phyloP scores from a whole-genome alignment of 176 grass and related monocot species.

The Coix lacrymajobi region DNA sequence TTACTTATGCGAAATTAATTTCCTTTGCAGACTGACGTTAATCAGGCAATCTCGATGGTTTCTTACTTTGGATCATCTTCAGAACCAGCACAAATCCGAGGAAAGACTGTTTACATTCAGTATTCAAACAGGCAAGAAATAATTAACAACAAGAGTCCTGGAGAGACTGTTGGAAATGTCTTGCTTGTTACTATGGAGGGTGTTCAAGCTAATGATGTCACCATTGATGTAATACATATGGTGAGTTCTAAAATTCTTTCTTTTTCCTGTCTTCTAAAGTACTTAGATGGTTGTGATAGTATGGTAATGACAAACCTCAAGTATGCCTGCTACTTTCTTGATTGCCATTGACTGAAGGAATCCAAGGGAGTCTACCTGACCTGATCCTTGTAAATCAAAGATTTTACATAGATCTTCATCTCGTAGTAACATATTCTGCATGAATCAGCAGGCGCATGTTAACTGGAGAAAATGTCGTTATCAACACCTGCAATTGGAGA shows the following conservation, averaged over 20 bases:
- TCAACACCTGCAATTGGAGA: constrained; percentile 95
- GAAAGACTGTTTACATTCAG: constrained; percentile 95
- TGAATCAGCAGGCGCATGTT: constrained; percentile 96
- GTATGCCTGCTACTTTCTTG: constrained; percentile 15
- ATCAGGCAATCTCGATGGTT: constrained; percentile 99
- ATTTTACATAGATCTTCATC: constrained; percentile 63
- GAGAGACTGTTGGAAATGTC: constrained; percentile 87
- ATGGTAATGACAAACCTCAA: constrained; percentile 18
- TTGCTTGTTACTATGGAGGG: constrained; percentile 96
- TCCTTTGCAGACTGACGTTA: constrained; percentile 67
- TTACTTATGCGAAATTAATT: constrained; percentile 8
- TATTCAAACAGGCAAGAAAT: constrained; percentile 99
- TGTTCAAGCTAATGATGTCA: constrained; percentile 92
- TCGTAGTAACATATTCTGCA: constrained; percentile 89
- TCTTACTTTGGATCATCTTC: constrained; percentile 94
- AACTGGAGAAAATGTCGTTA: constrained; percentile 90
- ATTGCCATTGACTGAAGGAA: constrained; percentile 39
- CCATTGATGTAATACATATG: constrained; percentile 95
- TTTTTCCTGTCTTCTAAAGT: neutral
- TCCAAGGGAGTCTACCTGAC: constrained; percentile 48
- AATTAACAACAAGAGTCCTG: constrained; percentile 78
- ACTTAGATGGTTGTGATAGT: constrained; percentile 16
- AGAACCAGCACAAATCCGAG: constrained; percentile 90
- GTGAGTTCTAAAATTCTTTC: constrained; percentile 47
- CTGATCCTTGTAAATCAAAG: constrained; percentile 59